A percentile compares a stretch with the other conserved stretches of the same genome.
phyloP scores from a whole-genome alignment of 345 rosid species.

The Corymbia maculata region DNA sequence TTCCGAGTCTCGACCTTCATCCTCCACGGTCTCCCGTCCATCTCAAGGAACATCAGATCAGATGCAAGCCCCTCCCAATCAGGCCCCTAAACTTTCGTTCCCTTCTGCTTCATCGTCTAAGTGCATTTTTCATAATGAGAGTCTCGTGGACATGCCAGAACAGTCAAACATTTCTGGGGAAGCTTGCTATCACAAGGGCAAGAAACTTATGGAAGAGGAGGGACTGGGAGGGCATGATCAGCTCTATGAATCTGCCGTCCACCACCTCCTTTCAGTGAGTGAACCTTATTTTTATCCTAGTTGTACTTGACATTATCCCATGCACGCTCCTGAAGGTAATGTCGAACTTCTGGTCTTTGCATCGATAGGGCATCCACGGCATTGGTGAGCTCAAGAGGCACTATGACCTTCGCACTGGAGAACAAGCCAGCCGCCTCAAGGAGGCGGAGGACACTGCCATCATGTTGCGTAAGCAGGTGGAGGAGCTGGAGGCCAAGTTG shows the following conservation, averaged over 20 bases:
- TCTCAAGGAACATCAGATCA: background rate
- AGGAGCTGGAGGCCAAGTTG: background rate
- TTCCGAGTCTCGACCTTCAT: background rate
- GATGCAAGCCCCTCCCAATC: background rate
- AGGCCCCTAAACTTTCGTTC: background rate
- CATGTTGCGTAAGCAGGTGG: background rate
- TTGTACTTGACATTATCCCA: background rate
- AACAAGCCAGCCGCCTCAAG: background rate
- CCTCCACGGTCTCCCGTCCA: background rate
- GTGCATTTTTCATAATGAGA: background rate
- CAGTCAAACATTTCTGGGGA: background rate
- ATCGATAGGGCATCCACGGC: background rate
- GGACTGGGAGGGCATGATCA: background rate
- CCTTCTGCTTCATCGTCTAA: background rate
- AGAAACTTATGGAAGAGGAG: background rate
- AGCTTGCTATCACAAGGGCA: background rate
- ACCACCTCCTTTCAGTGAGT: background rate
- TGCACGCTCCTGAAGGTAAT: background rate
- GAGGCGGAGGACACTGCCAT: background rate
- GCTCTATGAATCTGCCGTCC: background rate
- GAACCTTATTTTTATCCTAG: background rate
- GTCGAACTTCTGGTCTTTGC: background rate
- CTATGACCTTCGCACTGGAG: background rate
- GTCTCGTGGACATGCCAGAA: background rate
- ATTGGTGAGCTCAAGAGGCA: background rate